Conservation (phyloP, 176 grass and related monocot genomes). For the Pontederia paniculata region DNA sequence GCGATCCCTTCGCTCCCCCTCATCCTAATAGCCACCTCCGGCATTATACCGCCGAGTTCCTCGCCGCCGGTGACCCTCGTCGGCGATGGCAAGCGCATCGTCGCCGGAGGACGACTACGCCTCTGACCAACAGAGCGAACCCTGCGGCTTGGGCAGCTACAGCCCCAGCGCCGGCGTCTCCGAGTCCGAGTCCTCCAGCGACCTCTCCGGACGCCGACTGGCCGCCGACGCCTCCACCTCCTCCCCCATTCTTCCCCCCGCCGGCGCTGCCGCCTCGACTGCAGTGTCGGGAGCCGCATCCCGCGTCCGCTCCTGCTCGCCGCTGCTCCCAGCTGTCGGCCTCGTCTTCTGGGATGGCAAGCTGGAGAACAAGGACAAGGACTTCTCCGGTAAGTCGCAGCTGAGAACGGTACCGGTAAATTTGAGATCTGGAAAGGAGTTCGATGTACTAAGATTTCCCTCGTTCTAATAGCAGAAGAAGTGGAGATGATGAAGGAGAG, state of each 20-base stretch:
- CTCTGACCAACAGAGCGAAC: neutral
- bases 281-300: neutral
- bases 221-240: neutral
- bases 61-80: too few species aligned
- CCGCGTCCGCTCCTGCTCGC: too few species aligned
- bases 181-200: conserved; percentile 2
- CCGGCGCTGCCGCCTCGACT: neutral
- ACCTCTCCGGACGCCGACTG: neutral
- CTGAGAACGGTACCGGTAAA: neutral
- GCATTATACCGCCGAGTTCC: too few species aligned
- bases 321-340: neutral
- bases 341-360: conserved; percentile 10
- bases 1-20: too few species aligned
- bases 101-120: neutral
- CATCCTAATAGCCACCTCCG: too few species aligned
- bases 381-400: conserved; percentile 22
- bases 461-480: conserved; percentile 27
- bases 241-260: neutral
- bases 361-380: conserved; percentile 7
- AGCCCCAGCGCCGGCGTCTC: conserved; percentile 1
- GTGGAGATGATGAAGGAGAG: conserved; percentile 99
- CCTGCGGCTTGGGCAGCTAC: neutral
- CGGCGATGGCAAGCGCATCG: too few species aligned
- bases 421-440: conserved; percentile 18
- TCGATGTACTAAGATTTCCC: neutral